A percentile compares a stretch with the other conserved stretches of the same genome.
These are phyloP conservation scores for Aspergillus oerlinghausenensis DNA, from an alignment of 2,329 filamentous ascomycete species.

Conservation along the genomic window DNA sequence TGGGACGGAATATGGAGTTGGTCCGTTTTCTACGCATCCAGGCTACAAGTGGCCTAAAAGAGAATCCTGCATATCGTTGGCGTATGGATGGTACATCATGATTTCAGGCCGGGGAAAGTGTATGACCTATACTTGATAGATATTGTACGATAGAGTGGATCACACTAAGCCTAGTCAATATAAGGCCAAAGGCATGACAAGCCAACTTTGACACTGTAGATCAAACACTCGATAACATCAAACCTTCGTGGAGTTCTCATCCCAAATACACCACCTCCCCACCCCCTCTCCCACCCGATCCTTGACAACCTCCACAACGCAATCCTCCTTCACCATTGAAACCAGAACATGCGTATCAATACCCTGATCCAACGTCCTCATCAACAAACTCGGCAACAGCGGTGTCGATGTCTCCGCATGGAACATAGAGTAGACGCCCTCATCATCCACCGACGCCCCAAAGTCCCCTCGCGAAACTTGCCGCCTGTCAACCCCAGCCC, in stretches of 20 bases:
- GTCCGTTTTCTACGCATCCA: conserved; percentile 9
- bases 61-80: conserved; percentile 13
- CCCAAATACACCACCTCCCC: conserved; percentile 36
- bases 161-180: no score
- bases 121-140: conserved; percentile 3
- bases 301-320: conserved; percentile 37
- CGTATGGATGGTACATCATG: conserved; percentile 7
- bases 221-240: not conserved
- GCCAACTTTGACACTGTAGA: no score
- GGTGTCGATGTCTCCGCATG: conserved; percentile 8
- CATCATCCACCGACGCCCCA: conserved; percentile 3
- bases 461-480: not conserved
- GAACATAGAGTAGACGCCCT: conserved; percentile 27
- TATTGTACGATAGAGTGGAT: conserved; percentile 7
- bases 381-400: conserved; percentile 28
- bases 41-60: conserved; percentile 9
- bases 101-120: not conserved
- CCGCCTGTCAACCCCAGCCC: no score
- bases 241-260: not conserved
- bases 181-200: not conserved
- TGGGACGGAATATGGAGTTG: conserved; percentile 24
- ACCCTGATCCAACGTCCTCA: conserved; percentile 35
- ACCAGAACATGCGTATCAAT: conserved; percentile 38
- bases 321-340: conserved; percentile 21
- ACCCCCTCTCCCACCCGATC: conserved; percentile 31